Conservation (phyloP, 352 stramenopile species). For the Globisporangium lucens region DNA sequence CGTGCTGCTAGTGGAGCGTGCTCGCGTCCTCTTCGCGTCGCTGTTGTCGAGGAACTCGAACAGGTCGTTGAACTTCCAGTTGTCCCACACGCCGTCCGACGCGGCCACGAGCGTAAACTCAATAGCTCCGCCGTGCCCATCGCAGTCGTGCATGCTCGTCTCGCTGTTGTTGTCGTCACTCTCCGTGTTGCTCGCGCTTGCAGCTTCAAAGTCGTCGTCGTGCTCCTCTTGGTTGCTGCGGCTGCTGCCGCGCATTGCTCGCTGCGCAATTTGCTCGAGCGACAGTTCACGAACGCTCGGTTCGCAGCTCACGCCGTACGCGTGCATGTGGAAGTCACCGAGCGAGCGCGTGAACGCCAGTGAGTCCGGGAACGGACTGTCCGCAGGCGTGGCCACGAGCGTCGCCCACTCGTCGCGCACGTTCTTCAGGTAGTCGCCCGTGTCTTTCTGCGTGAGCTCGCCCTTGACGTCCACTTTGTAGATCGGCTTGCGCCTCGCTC, state of each 20-base stretch:
- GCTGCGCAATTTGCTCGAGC: conserved; percentile 32
- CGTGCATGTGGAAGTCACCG: conserved; percentile 87
- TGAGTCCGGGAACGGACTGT: conserved; percentile 69
- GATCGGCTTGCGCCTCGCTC: conserved; percentile 32
- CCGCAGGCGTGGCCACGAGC: conserved; percentile 67
- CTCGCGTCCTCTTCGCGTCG: conserved; percentile 6
- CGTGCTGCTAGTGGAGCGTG: background rate
- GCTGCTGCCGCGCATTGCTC: conserved; percentile 11
- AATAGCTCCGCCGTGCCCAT: background rate
- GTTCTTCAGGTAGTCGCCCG: conserved; percentile 88
- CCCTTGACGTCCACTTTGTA: conserved; percentile 28
- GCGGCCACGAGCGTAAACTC: conserved; percentile 66
- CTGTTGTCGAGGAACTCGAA: conserved; percentile 31
- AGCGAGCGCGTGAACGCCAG: conserved; percentile 87
- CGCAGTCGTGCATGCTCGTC: background rate
- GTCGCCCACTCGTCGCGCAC: conserved; percentile 90
- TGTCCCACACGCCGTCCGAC: conserved; percentile 88
- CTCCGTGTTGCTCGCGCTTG: conserved; percentile 18
- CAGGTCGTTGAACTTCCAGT: conserved; percentile 84
- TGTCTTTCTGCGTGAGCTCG: conserved; percentile 32
- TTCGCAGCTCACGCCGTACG: conserved; percentile 70
- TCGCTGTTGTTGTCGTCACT: conserved; percentile 21
- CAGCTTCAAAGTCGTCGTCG: conserved; percentile 6
- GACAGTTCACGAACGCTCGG: conserved; percentile 57
- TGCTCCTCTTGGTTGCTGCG: conserved; percentile 23